These are phyloP conservation scores for Trapa incisa DNA, from an alignment of 345 rosid species.

Conservation along the genomic window DNA sequence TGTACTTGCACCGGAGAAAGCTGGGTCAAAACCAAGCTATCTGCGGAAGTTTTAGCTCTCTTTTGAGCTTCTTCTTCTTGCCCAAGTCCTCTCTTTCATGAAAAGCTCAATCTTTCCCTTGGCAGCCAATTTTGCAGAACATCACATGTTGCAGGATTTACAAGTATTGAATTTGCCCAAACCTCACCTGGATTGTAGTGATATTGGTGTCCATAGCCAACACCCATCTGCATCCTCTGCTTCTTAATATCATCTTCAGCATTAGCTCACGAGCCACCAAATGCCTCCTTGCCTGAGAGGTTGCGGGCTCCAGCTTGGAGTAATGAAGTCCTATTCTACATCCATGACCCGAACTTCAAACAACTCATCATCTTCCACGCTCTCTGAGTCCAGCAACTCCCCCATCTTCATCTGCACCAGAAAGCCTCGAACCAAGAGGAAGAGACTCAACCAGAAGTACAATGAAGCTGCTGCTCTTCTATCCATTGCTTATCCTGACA, in stretches of 20 bases:
- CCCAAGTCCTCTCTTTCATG: too few relatives aligned
- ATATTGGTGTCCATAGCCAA: not conserved
- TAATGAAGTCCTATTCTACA: conserved; percentile 47
- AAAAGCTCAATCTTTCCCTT: too few relatives aligned
- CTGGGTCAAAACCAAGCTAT: too few relatives aligned
- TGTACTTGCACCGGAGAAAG: too few relatives aligned
- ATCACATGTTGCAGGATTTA: too few relatives aligned
- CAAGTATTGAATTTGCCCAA: too few relatives aligned
- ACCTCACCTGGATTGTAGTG: too few relatives aligned
- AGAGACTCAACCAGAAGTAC: conserved; percentile 89
- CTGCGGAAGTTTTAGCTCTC: too few relatives aligned
- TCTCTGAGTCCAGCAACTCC: conserved; percentile 68
- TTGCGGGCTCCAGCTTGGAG: conserved; percentile 62
- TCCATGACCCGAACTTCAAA: conserved; percentile 33
- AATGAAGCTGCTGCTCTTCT: conserved; percentile 91
- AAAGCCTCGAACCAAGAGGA: conserved; percentile 63
- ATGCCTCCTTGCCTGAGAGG: conserved; percentile 73
- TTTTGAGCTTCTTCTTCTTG: too few relatives aligned
- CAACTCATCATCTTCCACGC: conserved; percentile 55
- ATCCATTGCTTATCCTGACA: conserved; percentile 69
- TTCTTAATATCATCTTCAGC: not conserved
- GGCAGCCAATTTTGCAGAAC: too few relatives aligned
- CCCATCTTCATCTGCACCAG: conserved; percentile 73
- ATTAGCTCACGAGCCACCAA: not conserved
- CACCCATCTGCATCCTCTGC: not conserved